Evolutionary conservation across 345 rosid species (phyloP).

Genomic region (Triadica sebifera): DNA sequence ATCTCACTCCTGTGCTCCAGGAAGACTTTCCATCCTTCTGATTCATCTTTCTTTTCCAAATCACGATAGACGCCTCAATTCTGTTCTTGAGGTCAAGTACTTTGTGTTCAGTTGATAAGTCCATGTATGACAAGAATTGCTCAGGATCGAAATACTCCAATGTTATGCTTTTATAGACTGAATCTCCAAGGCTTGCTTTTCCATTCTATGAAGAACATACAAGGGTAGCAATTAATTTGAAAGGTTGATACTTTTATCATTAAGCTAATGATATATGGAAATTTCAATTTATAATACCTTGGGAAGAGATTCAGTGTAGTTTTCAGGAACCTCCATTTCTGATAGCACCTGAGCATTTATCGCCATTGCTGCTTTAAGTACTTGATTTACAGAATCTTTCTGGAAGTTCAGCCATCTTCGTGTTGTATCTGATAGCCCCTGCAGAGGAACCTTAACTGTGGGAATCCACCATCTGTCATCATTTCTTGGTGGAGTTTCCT

Average conservation of each 20-base stretch:
- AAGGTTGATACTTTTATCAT: background rate
- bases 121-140: slow-evolving; percentile 67
- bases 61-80: slow-evolving; percentile 90
- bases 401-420: slow-evolving; percentile 69
- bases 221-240: background rate
- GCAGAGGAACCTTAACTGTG: slow-evolving; percentile 63
- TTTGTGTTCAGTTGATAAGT: slow-evolving; percentile 77
- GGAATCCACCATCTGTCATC: slow-evolving; percentile 98
- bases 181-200: slow-evolving; percentile 89
- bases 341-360: slow-evolving; percentile 92
- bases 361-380: slow-evolving; percentile 93
- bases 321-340: slow-evolving; percentile 85
- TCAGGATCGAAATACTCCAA: slow-evolving; percentile 77
- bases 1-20: slow-evolving; percentile 86
- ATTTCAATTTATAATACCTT: slow-evolving; percentile 46
- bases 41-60: slow-evolving; percentile 86
- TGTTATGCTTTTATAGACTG: slow-evolving; percentile 82
- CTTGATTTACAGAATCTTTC: slow-evolving; percentile 96
- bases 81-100: slow-evolving; percentile 83
- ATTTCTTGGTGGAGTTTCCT: slow-evolving; percentile 46
- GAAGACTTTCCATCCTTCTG: slow-evolving; percentile 76
- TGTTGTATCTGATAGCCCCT: slow-evolving; percentile 62
- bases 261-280: background rate
- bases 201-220: slow-evolving; percentile 54
- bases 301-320: slow-evolving; percentile 87